Evolutionary conservation across 2,329 filamentous ascomycete genomes (phyloP), one percentile per base, ranked within the genome.

Genomic region (Lachnellula subtilissima): DNA sequence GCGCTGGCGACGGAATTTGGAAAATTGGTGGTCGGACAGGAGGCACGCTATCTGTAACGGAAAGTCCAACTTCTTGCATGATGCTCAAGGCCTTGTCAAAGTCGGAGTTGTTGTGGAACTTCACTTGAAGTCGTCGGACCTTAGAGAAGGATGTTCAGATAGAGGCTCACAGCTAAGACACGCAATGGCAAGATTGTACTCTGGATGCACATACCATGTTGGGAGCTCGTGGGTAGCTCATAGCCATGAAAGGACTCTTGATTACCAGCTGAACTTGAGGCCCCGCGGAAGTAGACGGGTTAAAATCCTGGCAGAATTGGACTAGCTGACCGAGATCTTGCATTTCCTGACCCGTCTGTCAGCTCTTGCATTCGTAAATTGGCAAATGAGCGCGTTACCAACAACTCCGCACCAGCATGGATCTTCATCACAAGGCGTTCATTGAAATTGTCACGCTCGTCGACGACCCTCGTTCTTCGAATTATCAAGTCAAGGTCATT

Each of bases 121-220:
- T 75, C 22, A 78, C 57, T 58, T 79, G 76, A 40, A 76, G 66
- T 46, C 75, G 71, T 40, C 73, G 70, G 32, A 74, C 57, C 76
- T 78, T 47, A 32, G 28, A 35, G 22, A 12, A 43, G 22, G n/a
- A 51, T 14, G 40, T 45, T 55, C 28, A 57, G 8, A 43, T 32
- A 22, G 4, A 19, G 19, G 12, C 22, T 22, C n/a, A 45, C 5
- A 40, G 17, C 7, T 7, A 45, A 5, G n/a, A 45, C 19, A 14
- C n/a, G 12, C 22, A 5, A 45, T 14, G 12, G n/a, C 19, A 45
- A n/a, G 4, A 9, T 42, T 23, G 36, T 36, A 15, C 14, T 35
- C 39, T n/a, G 4, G 32, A 12, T 12, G 14, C 2, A 60, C 59
- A n/a, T 64, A 71, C 69, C 46, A 52, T 62, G 47, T 63, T 59